Conservation (phyloP, 108 stramenopile species). For the Cyclostephanos tholiformis region DNA sequence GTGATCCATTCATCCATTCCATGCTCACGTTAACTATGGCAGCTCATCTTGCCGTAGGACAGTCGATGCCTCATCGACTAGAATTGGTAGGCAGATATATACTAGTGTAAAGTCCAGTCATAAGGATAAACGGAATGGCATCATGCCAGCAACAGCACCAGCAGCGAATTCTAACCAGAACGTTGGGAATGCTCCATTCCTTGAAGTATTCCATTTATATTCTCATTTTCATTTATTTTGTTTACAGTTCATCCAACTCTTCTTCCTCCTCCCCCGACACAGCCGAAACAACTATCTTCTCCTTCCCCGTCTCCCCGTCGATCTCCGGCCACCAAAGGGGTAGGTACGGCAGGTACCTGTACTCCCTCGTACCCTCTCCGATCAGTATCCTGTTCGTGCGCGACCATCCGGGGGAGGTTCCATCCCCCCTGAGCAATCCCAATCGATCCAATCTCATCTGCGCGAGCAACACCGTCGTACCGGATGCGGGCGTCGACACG, state of each 20-base stretch:
- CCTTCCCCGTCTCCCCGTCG: constrained; percentile 75
- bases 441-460: constrained; percentile 82
- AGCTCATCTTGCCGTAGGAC: no score
- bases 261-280: constrained; percentile 10
- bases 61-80: no score
- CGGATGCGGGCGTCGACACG: constrained; percentile 68
- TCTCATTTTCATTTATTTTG: no score
- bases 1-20: no score
- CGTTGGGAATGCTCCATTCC: no score
- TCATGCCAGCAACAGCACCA: no score
- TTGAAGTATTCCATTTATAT: no score
- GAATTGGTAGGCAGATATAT: no score
- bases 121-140: no score
- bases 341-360: constrained; percentile 80
- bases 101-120: no score
- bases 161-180: no score
- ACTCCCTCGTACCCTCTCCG: constrained; percentile 62
- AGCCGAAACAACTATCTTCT: constrained; percentile 39
- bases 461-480: constrained; percentile 79
- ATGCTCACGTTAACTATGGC: no score
- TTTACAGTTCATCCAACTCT: constrained; percentile 20
- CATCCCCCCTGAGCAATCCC: constrained; percentile 53
- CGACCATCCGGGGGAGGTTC: constrained; percentile 43
- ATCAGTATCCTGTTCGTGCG: constrained; percentile 74
- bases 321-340: constrained; percentile 90